Evolutionary conservation across 306 rosid genomes (phyloP).

Genomic region (Astragalus glycyphyllos): DNA sequence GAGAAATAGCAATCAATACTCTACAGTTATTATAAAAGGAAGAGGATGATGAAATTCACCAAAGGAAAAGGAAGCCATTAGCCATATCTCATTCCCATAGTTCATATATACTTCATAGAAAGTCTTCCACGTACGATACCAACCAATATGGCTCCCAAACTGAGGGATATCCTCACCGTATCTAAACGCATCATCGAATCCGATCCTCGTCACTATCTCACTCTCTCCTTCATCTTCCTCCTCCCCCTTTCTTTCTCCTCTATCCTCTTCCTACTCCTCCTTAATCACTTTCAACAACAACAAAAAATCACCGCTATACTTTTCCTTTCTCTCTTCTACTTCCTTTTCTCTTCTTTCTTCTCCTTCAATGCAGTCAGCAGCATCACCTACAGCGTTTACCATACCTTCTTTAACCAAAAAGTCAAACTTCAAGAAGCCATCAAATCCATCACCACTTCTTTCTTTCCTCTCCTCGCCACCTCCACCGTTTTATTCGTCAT

Average conservation of each 20-base stretch:
- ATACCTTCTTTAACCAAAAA: slow-evolving; percentile 58
- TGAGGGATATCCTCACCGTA: slow-evolving; percentile 46
- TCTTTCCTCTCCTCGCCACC: slow-evolving; percentile 57
- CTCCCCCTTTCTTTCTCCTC: slow-evolving; percentile 59
- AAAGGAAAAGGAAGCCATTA: too few relatives aligned
- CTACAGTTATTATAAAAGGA: too few relatives aligned
- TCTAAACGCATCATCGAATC: slow-evolving; percentile 56
- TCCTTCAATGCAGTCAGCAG: slow-evolving; percentile 52
- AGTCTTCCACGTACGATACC: too few relatives aligned
- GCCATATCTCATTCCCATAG: too few relatives aligned
- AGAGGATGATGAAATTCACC: too few relatives aligned
- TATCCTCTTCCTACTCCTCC: slow-evolving; percentile 45
- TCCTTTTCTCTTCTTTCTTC: slow-evolving; percentile 40
- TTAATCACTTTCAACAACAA: slow-evolving; percentile 24
- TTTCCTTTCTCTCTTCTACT: slow-evolving; percentile 27
- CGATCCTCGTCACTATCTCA: slow-evolving; percentile 62
- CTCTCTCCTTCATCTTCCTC: slow-evolving; percentile 65
- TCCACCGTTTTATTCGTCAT: slow-evolving; percentile 28
- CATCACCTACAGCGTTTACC: slow-evolving; percentile 63
- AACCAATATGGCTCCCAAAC: slow-evolving; percentile 4
- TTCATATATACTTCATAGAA: too few relatives aligned
- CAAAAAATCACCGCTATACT: neutral
- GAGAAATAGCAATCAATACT: too few relatives aligned
- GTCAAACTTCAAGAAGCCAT: slow-evolving; percentile 56
- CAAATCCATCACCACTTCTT: slow-evolving; percentile 48